phyloP scores from a whole-genome alignment of 441 rosid genomes.

The Capsella rubella region DNA sequence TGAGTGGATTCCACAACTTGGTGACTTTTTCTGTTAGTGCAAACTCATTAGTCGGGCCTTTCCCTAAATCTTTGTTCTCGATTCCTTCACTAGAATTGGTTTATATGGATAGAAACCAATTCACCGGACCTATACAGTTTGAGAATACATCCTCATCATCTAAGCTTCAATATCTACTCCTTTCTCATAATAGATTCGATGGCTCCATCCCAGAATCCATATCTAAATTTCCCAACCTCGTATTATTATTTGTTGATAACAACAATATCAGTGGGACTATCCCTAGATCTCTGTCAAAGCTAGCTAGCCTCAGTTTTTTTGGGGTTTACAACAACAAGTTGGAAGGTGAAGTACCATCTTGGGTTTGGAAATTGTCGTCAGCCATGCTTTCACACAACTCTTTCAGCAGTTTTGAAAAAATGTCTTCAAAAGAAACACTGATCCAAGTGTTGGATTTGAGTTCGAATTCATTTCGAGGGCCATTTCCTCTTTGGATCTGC shows the following conservation, averaged over 20 bases:
- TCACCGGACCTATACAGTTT: conserved; percentile 25
- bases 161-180: not conserved
- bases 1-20: conserved; percentile 11
- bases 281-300: conserved; percentile 20
- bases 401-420: conserved; percentile 15
- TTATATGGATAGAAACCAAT: not conserved
- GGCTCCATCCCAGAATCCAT: conserved; percentile 29
- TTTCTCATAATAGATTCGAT: not conserved
- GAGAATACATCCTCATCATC: not conserved
- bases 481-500: conserved; percentile 5
- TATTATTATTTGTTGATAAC: not conserved
- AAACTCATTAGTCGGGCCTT: not conserved
- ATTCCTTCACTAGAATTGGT: not conserved
- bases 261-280: conserved; percentile 24
- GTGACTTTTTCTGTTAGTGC: not conserved
- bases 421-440: not conserved
- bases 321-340: conserved; percentile 11
- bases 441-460: conserved; percentile 4
- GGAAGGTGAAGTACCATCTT: conserved; percentile 22
- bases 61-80: conserved; percentile 24
- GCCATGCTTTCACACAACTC: conserved; percentile 11
- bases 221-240: conserved; percentile 17
- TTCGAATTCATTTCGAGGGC: conserved; percentile 14
- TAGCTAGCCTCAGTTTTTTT: not conserved
- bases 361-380: not conserved